Evolutionary conservation across 1,139 yeast genomes (phyloP).

Genomic region (Ogataea hybrid): DNA sequence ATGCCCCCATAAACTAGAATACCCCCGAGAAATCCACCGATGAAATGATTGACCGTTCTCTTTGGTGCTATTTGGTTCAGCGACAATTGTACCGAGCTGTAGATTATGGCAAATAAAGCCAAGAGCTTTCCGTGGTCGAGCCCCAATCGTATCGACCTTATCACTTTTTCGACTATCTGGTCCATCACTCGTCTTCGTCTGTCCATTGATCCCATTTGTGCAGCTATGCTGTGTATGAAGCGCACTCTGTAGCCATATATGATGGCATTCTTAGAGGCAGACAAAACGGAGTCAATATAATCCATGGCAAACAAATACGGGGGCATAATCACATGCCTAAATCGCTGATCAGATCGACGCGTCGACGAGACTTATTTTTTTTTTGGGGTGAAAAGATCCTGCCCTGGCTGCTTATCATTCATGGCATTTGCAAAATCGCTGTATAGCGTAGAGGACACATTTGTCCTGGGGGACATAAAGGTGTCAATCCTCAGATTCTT

Average conservation of each 20-base stretch:
- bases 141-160: conserved; percentile 46
- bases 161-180: conserved; percentile 48
- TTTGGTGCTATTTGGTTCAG: conserved; percentile 45
- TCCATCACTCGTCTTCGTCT: conserved; percentile 39
- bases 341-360: conserved; percentile 1
- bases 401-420: neutral
- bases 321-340: conserved; percentile 7
- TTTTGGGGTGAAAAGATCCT: neutral
- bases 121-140: conserved; percentile 64
- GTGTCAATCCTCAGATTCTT: conserved; percentile 23
- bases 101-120: conserved; percentile 64
- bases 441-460: conserved; percentile 19
- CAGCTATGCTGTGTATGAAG: conserved; percentile 64
- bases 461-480: conserved; percentile 17
- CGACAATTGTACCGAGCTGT: conserved; percentile 41
- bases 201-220: conserved; percentile 45
- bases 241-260: conserved; percentile 73
- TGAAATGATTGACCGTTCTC: conserved; percentile 43
- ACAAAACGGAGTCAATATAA: conserved; percentile 6
- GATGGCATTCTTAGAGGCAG: conserved; percentile 29
- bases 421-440: neutral
- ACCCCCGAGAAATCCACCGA: conserved; percentile 67
- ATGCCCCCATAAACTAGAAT: conserved; percentile 61
- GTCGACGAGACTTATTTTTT: neutral
- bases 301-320: conserved; percentile 3